Base-by-base conservation (phyloP, 768 basidiomycete species). In the Naganishia randhawae region DNA sequence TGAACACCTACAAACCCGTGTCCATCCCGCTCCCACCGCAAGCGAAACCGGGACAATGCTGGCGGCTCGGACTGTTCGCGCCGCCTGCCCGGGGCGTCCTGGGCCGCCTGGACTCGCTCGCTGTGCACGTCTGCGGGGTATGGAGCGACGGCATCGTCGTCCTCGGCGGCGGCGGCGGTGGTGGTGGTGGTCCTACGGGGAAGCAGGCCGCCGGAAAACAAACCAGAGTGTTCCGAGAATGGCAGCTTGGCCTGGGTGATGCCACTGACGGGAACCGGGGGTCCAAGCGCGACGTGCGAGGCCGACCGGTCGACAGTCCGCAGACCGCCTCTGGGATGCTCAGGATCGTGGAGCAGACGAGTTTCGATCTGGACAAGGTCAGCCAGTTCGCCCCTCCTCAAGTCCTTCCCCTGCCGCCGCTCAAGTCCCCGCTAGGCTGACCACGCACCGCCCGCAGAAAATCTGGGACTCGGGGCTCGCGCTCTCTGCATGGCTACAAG, bases 401-500 rank as follows among this genome's bases (percentile, higher is more conserved):
- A n/a, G n/a, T n/a, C n/a, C n/a, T n/a, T n/a, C n/a, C n/a, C n/a
- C n/a, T n/a, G n/a, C n/a, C n/a, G n/a, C n/a, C n/a, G n/a, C n/a
- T n/a, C n/a, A n/a, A n/a, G n/a, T n/a, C n/a, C n/a, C n/a, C n/a
- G n/a, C n/a, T n/a, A n/a, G n/a, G n/a, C n/a, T n/a, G n/a, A n/a
- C n/a, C n/a, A n/a, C n/a, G n/a, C n/a, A n/a, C n/a, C n/a, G n/a
- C 52, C 29, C 48, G 4, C 81, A 95, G 93, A 95, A 95, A 91
- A 85, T 95, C 64, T 96, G 93, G 93, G 92, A 95, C 76, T 93
- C 92, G 50, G 93, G 93, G 1, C 84, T 95, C 53, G 92, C 90
- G 7, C 81, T 93, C 22, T 87, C 89, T 67, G 85, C 91, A 2
- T 93, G 90, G 90, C 81, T 95, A 4, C 81, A 61, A 5, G n/a